Evolutionary conservation across 2,329 filamentous ascomycete species (phyloP).

Genomic region (Diaporthe sp.): DNA sequence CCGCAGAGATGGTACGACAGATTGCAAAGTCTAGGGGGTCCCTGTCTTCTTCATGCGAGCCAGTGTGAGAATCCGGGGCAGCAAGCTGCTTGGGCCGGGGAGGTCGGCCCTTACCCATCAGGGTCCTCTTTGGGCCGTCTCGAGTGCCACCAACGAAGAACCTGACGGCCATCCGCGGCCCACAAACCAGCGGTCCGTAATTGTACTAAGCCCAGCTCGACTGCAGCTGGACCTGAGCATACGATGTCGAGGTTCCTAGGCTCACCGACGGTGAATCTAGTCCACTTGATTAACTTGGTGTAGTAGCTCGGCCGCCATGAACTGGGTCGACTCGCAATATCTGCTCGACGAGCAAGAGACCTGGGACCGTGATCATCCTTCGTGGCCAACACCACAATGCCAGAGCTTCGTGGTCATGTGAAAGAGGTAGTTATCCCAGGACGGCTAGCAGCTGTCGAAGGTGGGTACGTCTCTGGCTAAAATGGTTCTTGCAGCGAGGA

Average conservation of each 20-base stretch:
- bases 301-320: background rate
- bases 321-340: background rate
- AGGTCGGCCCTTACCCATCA: slow-evolving; percentile 24
- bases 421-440: slow-evolving; percentile 13
- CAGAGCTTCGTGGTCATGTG: slow-evolving; percentile 6
- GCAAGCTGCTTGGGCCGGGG: slow-evolving; percentile 31
- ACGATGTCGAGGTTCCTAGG: background rate
- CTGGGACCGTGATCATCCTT: background rate
- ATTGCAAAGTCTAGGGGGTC: slow-evolving; percentile 28
- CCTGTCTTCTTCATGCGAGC: slow-evolving; percentile 31
- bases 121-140: slow-evolving; percentile 19
- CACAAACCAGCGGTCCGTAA: slow-evolving; percentile 29
- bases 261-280: background rate
- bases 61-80: slow-evolving; percentile 36
- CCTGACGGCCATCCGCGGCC: slow-evolving; percentile 27
- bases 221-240: background rate
- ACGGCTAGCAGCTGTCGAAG: slow-evolving; percentile 5
- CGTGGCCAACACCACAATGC: background rate
- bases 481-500: slow-evolving; percentile 21
- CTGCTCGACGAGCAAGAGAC: background rate
- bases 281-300: background rate
- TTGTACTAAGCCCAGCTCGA: background rate
- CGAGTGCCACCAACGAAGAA: slow-evolving; percentile 16
- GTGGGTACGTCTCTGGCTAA: slow-evolving; percentile 21
- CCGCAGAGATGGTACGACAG: slow-evolving; percentile 31